These are phyloP conservation scores for Sordariomycetes sp. DNA, from an alignment of 2,329 filamentous ascomycete species.

Conservation along the genomic window DNA sequence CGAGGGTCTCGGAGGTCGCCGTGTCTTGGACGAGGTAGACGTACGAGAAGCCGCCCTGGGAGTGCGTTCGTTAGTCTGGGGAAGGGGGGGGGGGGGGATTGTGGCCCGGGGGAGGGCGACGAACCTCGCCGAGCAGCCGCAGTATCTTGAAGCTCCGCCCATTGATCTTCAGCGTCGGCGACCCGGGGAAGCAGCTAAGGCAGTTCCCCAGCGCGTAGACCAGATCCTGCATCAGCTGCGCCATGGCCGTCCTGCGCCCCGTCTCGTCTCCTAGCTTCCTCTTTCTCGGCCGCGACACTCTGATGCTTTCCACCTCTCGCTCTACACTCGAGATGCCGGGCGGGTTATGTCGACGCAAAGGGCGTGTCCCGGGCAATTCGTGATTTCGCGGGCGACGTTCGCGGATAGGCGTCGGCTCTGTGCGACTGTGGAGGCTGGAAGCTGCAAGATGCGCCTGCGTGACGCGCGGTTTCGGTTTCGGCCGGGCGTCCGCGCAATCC, in stretches of 20 bases:
- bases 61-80: neutral
- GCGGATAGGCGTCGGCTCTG: too few species aligned
- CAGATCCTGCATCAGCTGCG: slow-evolving; percentile 75
- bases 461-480: too few species aligned
- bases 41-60: slow-evolving; percentile 84
- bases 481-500: too few species aligned
- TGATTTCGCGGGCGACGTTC: too few species aligned
- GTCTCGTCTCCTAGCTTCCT: neutral
- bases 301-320: too few species aligned
- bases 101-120: slow-evolving; percentile 9
- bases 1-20: slow-evolving; percentile 69
- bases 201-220: slow-evolving; percentile 89
- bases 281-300: too few species aligned
- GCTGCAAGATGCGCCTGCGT: too few species aligned
- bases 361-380: too few species aligned
- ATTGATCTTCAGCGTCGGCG: slow-evolving; percentile 91
- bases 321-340: too few species aligned
- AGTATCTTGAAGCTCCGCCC: slow-evolving; percentile 90
- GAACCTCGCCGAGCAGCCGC: slow-evolving; percentile 80
- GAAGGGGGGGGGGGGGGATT: neutral
- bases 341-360: too few species aligned
- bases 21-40: slow-evolving; percentile 97
- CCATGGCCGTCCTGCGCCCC: slow-evolving; percentile 37
- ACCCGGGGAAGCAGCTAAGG: slow-evolving; percentile 90
- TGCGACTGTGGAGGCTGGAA: too few species aligned